These are phyloP conservation scores for Fusarium globosum DNA, from an alignment of 2,329 filamentous ascomycete species.

Conservation along the genomic window DNA sequence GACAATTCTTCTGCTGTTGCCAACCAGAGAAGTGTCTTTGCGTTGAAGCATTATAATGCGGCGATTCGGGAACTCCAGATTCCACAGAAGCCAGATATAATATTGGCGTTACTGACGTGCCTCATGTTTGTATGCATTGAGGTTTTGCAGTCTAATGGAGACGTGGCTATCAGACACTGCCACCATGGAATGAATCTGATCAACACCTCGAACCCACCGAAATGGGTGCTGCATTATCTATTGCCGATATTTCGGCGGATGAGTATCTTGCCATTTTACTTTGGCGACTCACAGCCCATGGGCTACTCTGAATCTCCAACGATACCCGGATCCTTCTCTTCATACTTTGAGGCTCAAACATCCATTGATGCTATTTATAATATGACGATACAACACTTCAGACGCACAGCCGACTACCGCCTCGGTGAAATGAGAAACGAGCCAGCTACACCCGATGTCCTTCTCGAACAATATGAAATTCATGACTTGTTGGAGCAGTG, in stretches of 20 bases:
- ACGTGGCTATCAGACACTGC: slow-evolving; percentile 14
- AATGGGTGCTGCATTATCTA: slow-evolving; percentile 3
- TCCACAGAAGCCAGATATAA: not conserved
- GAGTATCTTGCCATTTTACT: slow-evolving; percentile 19
- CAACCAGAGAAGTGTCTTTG: not conserved
- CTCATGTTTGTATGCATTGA: slow-evolving; percentile 23
- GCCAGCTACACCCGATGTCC: not conserved
- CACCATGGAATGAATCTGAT: slow-evolving; percentile 15
- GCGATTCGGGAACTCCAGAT: slow-evolving; percentile 8
- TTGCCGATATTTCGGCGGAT: slow-evolving; percentile 9
- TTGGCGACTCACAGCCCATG: slow-evolving; percentile 16
- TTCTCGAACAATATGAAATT: slow-evolving; percentile 10
- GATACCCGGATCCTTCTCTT: not conserved
- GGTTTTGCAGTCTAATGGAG: slow-evolving; percentile 14
- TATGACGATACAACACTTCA: slow-evolving; percentile 14
- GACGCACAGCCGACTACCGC: slow-evolving; percentile 5
- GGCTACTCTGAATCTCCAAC: not conserved
- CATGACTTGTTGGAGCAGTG: slow-evolving; percentile 1
- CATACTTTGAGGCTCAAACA: not conserved
- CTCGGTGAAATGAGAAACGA: slow-evolving; percentile 6
- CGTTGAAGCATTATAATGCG: slow-evolving; percentile 17
- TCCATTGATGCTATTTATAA: slow-evolving; percentile 11
- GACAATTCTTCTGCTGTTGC: not conserved
- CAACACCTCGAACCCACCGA: not conserved
- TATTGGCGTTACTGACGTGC: slow-evolving; percentile 10